Conservation (phyloP, 768 basidiomycete species). For the Lactarius hatsudake region DNA sequence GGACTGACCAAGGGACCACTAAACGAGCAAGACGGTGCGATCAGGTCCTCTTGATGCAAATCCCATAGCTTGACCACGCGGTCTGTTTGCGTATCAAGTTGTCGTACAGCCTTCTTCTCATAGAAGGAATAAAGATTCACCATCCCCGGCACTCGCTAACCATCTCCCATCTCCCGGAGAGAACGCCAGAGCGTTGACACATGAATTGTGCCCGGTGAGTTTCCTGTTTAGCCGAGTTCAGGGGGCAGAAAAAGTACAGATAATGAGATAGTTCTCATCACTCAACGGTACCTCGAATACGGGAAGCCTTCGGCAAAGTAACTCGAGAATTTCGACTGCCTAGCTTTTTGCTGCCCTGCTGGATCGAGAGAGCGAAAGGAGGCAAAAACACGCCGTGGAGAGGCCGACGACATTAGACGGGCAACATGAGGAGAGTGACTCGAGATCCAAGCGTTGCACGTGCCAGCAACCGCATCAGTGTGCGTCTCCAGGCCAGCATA, state of each 20-base stretch:
- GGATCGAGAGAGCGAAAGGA: conserved; percentile 6
- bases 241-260: not conserved
- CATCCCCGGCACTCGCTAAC: conserved; percentile 42
- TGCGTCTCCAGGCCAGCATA: not conserved
- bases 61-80: conserved; percentile 37
- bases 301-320: conserved; percentile 17
- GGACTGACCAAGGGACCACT: conserved; percentile 32
- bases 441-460: not conserved
- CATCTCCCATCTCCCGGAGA: conserved; percentile 38
- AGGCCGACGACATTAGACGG: conserved; percentile 16
- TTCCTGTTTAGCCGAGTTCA: conserved; percentile 30
- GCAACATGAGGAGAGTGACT: conserved; percentile 7
- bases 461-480: not conserved
- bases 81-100: conserved; percentile 29
- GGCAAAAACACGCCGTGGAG: conserved; percentile 2
- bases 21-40: conserved; percentile 31
- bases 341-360: conserved; percentile 9
- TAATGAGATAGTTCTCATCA: not conserved
- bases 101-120: not conserved
- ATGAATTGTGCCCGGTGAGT: conserved; percentile 36
- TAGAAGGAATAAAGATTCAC: conserved; percentile 24
- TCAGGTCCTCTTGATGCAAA: conserved; percentile 35
- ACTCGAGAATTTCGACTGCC: conserved; percentile 8
- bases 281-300: conserved; percentile 17
- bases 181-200: conserved; percentile 39